Percentiles rank a stretch among this genome's conserved stretches.
These are phyloP conservation scores for Athelia psychrophila DNA, from an alignment of 1,284 basidiomycete species.

Conservation along the genomic window DNA sequence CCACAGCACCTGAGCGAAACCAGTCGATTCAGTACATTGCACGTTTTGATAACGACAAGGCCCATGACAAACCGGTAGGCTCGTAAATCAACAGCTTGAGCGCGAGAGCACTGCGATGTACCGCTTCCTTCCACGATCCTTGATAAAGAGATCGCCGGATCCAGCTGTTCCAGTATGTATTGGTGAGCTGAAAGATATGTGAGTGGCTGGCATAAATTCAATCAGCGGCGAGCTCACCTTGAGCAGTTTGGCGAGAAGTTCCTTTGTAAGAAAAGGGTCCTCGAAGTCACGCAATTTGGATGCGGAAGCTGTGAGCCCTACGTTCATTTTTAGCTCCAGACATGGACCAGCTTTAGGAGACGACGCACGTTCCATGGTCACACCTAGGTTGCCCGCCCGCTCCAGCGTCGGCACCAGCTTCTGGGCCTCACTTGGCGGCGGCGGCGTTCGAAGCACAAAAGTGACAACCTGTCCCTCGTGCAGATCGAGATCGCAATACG, in stretches of 20 bases:
- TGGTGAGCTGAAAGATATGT: conserved; percentile 54
- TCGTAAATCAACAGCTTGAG: conserved; percentile 84
- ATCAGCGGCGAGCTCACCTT: conserved; percentile 37
- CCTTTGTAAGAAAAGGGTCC: conserved; percentile 64
- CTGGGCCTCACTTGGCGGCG: conserved; percentile 24
- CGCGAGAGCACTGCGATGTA: conserved; percentile 85
- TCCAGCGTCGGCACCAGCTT: conserved; percentile 27
- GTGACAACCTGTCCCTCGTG: conserved; percentile 83
- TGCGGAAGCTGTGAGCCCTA: conserved; percentile 30
- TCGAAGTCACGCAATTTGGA: conserved; percentile 48
- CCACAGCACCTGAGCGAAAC: conserved; percentile 67
- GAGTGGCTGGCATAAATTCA: conserved; percentile 6
- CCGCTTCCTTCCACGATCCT: conserved; percentile 92
- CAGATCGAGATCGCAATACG: conserved; percentile 55
- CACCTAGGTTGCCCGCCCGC: conserved; percentile 42
- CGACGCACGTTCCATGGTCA: conserved; percentile 42
- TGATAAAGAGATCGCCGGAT: conserved; percentile 78
- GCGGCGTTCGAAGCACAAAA: conserved; percentile 75
- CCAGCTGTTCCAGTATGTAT: conserved; percentile 87
- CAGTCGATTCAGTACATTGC: conserved; percentile 5
- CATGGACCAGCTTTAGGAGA: neutral
- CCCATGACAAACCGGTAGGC: conserved; percentile 55
- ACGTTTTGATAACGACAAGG: neutral
- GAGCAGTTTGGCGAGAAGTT: conserved; percentile 52
- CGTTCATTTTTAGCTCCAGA: conserved; percentile 31